Evolutionary conservation across 345 rosid species (phyloP).

Genomic region (Carallia pectinifolia): DNA sequence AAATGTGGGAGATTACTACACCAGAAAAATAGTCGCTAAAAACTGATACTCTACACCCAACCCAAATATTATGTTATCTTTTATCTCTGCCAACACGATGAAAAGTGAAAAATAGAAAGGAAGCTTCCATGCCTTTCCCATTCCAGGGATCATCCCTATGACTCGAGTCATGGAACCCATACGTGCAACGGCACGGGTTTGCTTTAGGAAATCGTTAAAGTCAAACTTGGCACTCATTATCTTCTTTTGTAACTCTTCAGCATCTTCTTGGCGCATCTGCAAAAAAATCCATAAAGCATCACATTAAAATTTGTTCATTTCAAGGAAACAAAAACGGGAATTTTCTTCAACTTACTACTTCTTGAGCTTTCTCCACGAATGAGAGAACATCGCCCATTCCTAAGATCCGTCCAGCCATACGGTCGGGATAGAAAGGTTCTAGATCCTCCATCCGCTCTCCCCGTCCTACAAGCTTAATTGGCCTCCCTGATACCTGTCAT

Average conservation of each 20-base stretch:
- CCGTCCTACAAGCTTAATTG: slow-evolving; percentile 94
- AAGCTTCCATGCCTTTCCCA: slow-evolving; percentile 66
- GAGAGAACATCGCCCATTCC: slow-evolving; percentile 99
- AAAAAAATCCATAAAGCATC: slow-evolving; percentile 19
- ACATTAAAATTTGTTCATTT: slow-evolving; percentile 6
- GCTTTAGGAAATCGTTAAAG: slow-evolving; percentile 95
- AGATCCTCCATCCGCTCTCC: slow-evolving; percentile 98
- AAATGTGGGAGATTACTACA: background rate
- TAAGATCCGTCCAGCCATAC: slow-evolving; percentile 96
- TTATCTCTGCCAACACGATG: background rate
- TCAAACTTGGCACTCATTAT: slow-evolving; percentile 96
- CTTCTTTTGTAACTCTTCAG: slow-evolving; percentile 94
- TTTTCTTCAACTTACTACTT: slow-evolving; percentile 65
- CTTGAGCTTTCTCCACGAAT: slow-evolving; percentile 95
- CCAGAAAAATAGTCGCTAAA: background rate
- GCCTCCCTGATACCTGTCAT: slow-evolving; percentile 86
- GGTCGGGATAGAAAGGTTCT: slow-evolving; percentile 95
- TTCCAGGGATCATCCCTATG: slow-evolving; percentile 97
- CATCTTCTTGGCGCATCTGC: slow-evolving; percentile 97
- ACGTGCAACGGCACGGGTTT: slow-evolving; percentile 91
- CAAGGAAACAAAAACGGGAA: slow-evolving; percentile 11
- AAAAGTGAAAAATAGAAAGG: slow-evolving; percentile 8
- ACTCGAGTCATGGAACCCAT: slow-evolving; percentile 97
- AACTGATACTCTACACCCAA: background rate
- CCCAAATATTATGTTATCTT: background rate